These are phyloP conservation scores for Monosporascus sp. DNA, from an alignment of 2,329 filamentous ascomycete species.

Conservation along the genomic window DNA sequence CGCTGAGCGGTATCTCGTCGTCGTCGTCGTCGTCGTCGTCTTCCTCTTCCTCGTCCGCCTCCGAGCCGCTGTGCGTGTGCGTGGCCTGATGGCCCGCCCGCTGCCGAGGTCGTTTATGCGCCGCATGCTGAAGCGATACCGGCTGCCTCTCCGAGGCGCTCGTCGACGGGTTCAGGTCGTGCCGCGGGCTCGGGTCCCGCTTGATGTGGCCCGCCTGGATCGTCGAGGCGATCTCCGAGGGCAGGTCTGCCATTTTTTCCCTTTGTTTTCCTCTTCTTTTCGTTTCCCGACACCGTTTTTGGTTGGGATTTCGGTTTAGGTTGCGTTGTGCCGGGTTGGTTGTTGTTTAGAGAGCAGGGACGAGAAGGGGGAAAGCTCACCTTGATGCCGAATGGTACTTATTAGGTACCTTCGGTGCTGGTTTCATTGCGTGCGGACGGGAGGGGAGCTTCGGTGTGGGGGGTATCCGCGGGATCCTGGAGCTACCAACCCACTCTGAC, in stretches of 20 bases:
- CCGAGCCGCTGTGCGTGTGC: background rate
- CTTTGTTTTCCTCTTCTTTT: conserved; percentile 35
- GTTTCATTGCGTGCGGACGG: no score
- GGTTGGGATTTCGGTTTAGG: background rate
- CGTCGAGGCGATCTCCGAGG: conserved; percentile 68
- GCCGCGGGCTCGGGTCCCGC: conserved; percentile 60
- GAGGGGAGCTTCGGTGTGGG: no score
- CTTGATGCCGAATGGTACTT: no score
- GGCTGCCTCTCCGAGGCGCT: conserved; percentile 62
- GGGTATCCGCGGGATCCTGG: no score
- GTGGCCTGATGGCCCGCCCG: conserved; percentile 6
- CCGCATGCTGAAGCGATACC: conserved; percentile 34
- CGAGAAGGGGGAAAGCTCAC: no score
- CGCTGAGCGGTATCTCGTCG: conserved; percentile 64
- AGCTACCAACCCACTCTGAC: no score
- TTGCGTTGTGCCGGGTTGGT: background rate
- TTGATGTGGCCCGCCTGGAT: conserved; percentile 79
- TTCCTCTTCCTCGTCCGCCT: background rate
- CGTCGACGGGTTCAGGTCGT: conserved; percentile 79
- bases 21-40: conserved; percentile 42
- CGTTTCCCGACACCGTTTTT: background rate
- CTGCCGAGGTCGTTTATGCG: conserved; percentile 6
- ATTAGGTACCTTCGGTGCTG: no score
- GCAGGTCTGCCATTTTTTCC: conserved; percentile 54
- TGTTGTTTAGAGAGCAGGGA: background rate